phyloP scores from a whole-genome alignment of 139 green algal genomes.

The Coccomyxa sp. region DNA sequence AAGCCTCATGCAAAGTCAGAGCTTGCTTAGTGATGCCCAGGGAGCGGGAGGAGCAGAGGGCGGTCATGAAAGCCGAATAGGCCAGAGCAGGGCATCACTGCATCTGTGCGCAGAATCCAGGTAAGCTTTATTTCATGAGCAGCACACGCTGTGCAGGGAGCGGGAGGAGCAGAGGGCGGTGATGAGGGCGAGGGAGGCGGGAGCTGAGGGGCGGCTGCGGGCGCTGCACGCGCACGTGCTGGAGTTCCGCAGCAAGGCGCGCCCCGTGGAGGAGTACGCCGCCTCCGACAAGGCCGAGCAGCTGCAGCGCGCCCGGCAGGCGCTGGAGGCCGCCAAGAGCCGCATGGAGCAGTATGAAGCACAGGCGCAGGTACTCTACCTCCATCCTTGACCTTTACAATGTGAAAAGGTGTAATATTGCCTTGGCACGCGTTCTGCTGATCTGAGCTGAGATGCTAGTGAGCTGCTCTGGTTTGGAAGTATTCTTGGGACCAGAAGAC shows the following conservation, averaged over 20 bases:
- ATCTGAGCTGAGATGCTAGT: too few relatives aligned
- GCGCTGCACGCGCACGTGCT: conserved; percentile 27
- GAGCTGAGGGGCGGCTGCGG: conserved; percentile 27
- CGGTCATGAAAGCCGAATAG: conserved; percentile 8
- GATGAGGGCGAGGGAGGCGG: conserved; percentile 10
- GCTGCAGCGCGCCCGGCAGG: conserved; percentile 11
- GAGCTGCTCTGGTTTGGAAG: too few relatives aligned
- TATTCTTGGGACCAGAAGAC: too few relatives aligned
- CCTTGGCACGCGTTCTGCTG: too few relatives aligned
- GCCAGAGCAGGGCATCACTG: conserved; percentile 27
- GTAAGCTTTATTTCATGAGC: too few relatives aligned
- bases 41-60: conserved; percentile 27
- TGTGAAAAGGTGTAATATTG: too few relatives aligned
- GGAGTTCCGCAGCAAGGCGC: conserved; percentile 29
- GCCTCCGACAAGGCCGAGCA: conserved; percentile 17
- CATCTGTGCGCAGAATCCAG: too few relatives aligned
- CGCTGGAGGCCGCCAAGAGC: conserved; percentile 11
- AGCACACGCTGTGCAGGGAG: conserved; percentile 31
- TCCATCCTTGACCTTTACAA: too few relatives aligned
- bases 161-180: conserved; percentile 20
- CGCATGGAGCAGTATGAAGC: conserved; percentile 14
- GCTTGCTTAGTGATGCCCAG: too few relatives aligned
- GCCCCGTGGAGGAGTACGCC: conserved; percentile 28
- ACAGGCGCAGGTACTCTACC: too few relatives aligned
- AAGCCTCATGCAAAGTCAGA: too few relatives aligned